A percentile compares a stretch with the other conserved stretches of the same genome.
Conservation (phyloP, 352 stramenopile species). For the Hyaloperonospora arabidopsidis region DNA sequence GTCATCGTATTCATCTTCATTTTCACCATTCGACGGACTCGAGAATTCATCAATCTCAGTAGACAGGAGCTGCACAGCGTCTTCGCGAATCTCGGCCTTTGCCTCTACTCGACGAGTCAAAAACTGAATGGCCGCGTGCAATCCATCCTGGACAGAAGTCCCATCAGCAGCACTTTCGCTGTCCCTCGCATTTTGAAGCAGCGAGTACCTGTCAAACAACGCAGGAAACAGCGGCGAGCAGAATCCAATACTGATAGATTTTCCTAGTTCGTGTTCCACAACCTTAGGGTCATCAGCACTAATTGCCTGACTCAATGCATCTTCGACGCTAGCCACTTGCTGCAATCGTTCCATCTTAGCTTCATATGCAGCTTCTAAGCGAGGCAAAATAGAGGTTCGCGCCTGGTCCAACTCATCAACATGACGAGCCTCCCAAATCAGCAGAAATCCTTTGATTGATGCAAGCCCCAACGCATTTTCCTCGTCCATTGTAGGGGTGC, state of each 20-base stretch:
- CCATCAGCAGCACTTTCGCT: constrained; percentile 9
- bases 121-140: constrained; percentile 51
- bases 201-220: constrained; percentile 42
- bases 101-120: constrained; percentile 39
- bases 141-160: constrained; percentile 27
- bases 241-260: constrained; percentile 54
- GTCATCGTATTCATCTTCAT: constrained; percentile 24
- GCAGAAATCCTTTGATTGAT: constrained; percentile 29
- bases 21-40: constrained; percentile 18
- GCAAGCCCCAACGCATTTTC: constrained; percentile 8
- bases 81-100: constrained; percentile 53
- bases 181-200: constrained; percentile 22
- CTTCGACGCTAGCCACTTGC: constrained; percentile 37
- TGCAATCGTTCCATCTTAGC: constrained; percentile 37
- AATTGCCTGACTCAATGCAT: constrained; percentile 33
- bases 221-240: constrained; percentile 36
- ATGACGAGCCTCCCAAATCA: constrained; percentile 34
- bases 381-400: constrained; percentile 8
- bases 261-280: constrained; percentile 44
- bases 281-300: constrained; percentile 23
- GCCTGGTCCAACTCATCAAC: constrained; percentile 25
- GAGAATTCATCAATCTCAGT: constrained; percentile 49
- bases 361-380: constrained; percentile 28
- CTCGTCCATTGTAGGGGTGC: constrained; percentile 11
- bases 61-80: constrained; percentile 44